These are phyloP conservation scores for Bremia lactucae DNA, from an alignment of 352 stramenopile species.

Conservation along the genomic window DNA sequence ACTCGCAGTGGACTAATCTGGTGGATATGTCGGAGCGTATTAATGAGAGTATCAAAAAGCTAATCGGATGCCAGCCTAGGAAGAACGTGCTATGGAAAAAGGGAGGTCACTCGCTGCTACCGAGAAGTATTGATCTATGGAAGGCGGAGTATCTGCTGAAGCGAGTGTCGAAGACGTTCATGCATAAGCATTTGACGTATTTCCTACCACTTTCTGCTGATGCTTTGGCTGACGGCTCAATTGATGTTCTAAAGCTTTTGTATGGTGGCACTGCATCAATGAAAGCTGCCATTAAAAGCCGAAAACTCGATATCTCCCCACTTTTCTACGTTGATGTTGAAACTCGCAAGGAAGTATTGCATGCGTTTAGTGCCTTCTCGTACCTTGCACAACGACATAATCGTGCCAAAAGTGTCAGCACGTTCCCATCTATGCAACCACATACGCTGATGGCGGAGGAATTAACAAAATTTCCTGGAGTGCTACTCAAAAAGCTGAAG, in stretches of 20 bases:
- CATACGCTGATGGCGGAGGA: constrained; percentile 53
- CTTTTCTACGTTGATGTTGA: constrained; percentile 64
- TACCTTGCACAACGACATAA: constrained; percentile 55
- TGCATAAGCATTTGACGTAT: constrained; percentile 30
- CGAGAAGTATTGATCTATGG: constrained; percentile 49
- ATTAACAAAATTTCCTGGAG: constrained; percentile 45
- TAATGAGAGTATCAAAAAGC: constrained; percentile 52
- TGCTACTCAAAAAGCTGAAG: constrained; percentile 52
- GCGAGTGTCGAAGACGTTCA: constrained; percentile 49
- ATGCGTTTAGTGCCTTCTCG: constrained; percentile 75
- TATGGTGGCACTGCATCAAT: constrained; percentile 64
- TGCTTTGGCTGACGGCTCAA: constrained; percentile 22
- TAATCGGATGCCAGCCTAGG: constrained; percentile 48
- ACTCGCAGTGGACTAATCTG: constrained; percentile 30
- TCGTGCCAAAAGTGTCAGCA: constrained; percentile 10
- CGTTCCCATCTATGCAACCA: constrained; percentile 4
- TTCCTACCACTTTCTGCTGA: constrained; percentile 17
- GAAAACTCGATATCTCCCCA: constrained; percentile 58
- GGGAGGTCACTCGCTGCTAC: constrained; percentile 77
- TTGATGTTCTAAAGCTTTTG: constrained; percentile 65
- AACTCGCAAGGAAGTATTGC: constrained; percentile 56
- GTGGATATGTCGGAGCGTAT: constrained; percentile 66
- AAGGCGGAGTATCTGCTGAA: constrained; percentile 60
- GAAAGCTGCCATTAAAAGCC: constrained; percentile 72
- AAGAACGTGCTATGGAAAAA: constrained; percentile 90